Base-by-base conservation (phyloP, 345 rosid species). In the Bruguiera parviflora region DNA sequence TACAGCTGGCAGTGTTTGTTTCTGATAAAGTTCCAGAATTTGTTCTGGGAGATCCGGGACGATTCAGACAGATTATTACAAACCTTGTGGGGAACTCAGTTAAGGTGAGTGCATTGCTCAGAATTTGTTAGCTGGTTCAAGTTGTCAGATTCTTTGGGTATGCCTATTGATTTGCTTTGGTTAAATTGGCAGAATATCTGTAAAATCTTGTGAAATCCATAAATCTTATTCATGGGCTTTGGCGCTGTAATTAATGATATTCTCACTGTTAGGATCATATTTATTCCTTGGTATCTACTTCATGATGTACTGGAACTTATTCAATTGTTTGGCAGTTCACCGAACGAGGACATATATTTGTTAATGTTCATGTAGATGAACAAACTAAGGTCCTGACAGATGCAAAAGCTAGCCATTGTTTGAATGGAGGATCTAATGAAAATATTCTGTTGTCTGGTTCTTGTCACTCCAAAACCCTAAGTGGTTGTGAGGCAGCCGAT, bases 51-150 rank as follows among this genome's bases (percentile, higher is more conserved):
- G 99, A 95, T 78, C 97, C 99, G 1, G 97, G 97, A 68, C 86
- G 99, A 78, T 95, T 95, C 75, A 83, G 99, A 78, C 99, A 90
- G 85, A 90, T 95, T 24, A 86, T 92, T 65, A 95, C 93, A 53
- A 95, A 95, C 77, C 96, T 95, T 53, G 97, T 95, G 0, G 99
- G 99, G 13, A 95, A 95, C 78, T 95, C 99, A 29, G 96, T 95
- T 52, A 95, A 95, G 84, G 99, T 90, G 72, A 85, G 89, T 82
- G 27, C 6, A 24, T 37, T 65, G 29, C 56, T 58, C 53, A 15
- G 24, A 64, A 37, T 73, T 60, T 65, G 22, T 52, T 52, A 15
- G 32, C 16, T 31, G 25, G 20, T 35, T 31, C 62, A 39, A 43
- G 49, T 43, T 13, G 2, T 11, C 18, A 43, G 1, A 43, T 13